These are phyloP conservation scores for Dictyostelium purpureum DNA, from an alignment of 78 protist species.

Conservation along the genomic window DNA sequence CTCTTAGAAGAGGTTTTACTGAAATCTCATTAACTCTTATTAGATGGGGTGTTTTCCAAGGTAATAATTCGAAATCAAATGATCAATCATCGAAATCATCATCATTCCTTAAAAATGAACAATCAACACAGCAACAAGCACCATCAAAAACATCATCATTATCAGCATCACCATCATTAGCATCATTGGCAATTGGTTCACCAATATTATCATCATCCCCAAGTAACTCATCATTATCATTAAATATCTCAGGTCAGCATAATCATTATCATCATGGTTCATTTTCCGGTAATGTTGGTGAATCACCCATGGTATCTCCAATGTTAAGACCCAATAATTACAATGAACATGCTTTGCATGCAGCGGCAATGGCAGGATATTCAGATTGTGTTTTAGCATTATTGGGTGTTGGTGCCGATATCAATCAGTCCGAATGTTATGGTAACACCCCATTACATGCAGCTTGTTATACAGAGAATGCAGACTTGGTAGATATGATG, in stretches of 20 bases:
- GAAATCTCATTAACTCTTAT: slow-evolving; percentile 57
- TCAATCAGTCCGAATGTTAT: slow-evolving; percentile 57
- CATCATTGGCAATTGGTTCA: background rate
- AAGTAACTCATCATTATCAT: background rate
- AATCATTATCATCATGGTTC: background rate
- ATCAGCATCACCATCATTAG: background rate
- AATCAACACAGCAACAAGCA: background rate
- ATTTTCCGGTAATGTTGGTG: slow-evolving; percentile 47
- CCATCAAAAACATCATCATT: background rate
- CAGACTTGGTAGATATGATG: slow-evolving; percentile 73
- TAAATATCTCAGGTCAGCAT: too few species aligned
- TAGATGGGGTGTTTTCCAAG: slow-evolving; percentile 74
- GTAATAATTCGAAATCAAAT: background rate
- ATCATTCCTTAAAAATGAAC: background rate
- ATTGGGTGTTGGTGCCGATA: slow-evolving; percentile 69
- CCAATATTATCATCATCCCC: background rate
- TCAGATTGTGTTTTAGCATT: slow-evolving; percentile 60
- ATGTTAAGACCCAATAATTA: slow-evolving; percentile 61
- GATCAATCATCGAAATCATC: background rate
- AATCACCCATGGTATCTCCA: slow-evolving; percentile 57
- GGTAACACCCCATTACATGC: slow-evolving; percentile 75
- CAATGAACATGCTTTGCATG: slow-evolving; percentile 59
- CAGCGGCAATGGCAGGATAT: slow-evolving; percentile 71
- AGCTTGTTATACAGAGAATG: slow-evolving; percentile 48
- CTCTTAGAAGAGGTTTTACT: slow-evolving; percentile 49